phyloP scores from a whole-genome alignment of 1,284 basidiomycete species.

The Inonotus hispidus region DNA sequence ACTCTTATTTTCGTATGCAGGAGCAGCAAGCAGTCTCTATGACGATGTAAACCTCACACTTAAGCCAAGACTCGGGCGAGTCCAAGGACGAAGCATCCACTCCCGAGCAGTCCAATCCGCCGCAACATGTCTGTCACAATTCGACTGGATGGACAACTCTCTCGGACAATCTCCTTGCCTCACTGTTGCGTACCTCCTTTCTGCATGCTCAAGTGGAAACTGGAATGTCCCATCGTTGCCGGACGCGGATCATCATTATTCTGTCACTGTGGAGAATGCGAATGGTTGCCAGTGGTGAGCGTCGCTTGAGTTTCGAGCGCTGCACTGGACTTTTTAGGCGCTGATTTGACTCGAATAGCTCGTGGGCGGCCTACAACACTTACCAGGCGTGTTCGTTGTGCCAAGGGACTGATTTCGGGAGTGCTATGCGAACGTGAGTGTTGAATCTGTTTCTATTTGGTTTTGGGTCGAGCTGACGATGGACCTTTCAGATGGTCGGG shows the following conservation, averaged over 20 bases:
- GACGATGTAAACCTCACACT: too few species aligned
- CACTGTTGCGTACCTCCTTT: constrained; percentile 10
- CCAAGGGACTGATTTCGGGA: constrained; percentile 3
- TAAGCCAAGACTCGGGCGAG: too few species aligned
- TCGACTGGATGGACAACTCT: constrained; percentile 15
- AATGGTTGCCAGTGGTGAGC: constrained; percentile 12
- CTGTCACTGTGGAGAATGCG: constrained; percentile 2
- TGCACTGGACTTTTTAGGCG: neutral
- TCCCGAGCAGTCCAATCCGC: constrained; percentile 1
- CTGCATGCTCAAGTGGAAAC: constrained; percentile 5
- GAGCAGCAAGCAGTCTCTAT: too few species aligned
- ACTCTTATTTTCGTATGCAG: too few species aligned
- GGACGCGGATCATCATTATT: constrained; percentile 3
- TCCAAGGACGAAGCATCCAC: neutral
- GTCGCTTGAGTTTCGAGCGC: neutral
- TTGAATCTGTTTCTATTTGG: neutral
- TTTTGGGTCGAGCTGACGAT: neutral
- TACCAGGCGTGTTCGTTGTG: constrained; percentile 16
- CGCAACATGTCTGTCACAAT: constrained; percentile 1
- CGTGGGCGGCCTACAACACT: constrained; percentile 19
- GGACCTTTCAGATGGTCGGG: constrained; percentile 9
- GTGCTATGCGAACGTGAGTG: neutral
- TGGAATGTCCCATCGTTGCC: neutral
- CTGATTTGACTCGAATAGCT: constrained; percentile 2
- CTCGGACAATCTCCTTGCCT: constrained; percentile 13